Base-by-base conservation (phyloP, 2,329 filamentous ascomycete genomes). In the Aspergillus sclerotialis region DNA sequence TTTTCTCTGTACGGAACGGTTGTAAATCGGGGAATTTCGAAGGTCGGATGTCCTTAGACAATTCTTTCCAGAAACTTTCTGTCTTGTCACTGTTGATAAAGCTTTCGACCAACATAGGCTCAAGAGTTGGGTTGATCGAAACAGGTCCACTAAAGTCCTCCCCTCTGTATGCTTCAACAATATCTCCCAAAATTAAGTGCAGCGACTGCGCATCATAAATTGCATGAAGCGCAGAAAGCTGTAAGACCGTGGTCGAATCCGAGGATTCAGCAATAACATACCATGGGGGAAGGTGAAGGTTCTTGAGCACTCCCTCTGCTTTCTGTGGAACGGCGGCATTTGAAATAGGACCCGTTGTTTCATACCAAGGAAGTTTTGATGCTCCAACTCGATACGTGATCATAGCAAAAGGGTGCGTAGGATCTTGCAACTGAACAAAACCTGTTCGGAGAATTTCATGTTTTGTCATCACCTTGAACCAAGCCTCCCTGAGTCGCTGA, bases 121-220 rank as follows among this genome's bases (percentile, higher is more conserved):
- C 58, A 6, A 76, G 50, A 10, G 69, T 48, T 25, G 56, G 44
- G 6, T 67, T 61, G 12, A 77, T 56, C 3, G 63, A 43, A n/a
- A 49, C 29, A 3, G 51, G 41, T 6, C 40, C 30, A 1, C 38
- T 32, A 2, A 62, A 32, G 2, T 37, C 8, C 2, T 49, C 39
- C 4, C 50, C 56, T 7, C 50, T 39, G 21, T 74, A 67, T 8
- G 57, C 49, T 23, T 46, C 49, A 2, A 60, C 49, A 9, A 94
- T 65, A 45, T 82, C 75, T 0, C 65, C 51, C 2, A 94, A 60
- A 1, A 95, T 70, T 1, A 68, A 51, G 3, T 75, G 67, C 8
- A 95, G 63, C 7, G 86, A 88, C 26, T 77, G 70, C 0, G 87
- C 89, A 63, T 95, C 89, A 45, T 93, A 95, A 0, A 95, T 65